These are phyloP conservation scores for Parvularia atlantis DNA, from an alignment of 78 protist genomes.

Conservation along the genomic window DNA sequence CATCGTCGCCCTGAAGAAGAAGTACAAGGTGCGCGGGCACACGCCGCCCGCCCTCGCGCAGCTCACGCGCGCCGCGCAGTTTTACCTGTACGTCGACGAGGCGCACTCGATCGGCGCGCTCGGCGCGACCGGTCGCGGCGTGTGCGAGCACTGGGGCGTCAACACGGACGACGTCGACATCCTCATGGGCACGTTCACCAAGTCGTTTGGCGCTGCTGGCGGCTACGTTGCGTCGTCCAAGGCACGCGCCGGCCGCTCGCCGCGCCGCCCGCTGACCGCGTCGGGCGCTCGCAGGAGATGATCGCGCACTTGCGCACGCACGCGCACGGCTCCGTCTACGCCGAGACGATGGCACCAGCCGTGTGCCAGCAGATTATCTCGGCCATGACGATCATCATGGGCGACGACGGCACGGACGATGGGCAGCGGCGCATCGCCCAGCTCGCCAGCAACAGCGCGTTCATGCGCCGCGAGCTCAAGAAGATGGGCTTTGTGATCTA, in stretches of 20 bases:
- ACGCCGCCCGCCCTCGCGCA: no score
- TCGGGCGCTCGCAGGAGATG: neutral
- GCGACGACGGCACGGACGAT: slow-evolving; percentile 15
- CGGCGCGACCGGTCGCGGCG: slow-evolving; percentile 91
- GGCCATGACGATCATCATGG: slow-evolving; percentile 28
- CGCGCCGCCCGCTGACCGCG: neutral
- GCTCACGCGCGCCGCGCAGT: no score
- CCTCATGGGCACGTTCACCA: slow-evolving; percentile 99
- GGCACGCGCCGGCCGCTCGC: neutral
- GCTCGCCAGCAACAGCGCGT: slow-evolving; percentile 60
- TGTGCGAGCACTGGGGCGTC: slow-evolving; percentile 73
- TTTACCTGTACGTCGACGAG: slow-evolving; percentile 93
- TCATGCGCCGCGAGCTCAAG: slow-evolving; percentile 48
- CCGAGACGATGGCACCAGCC: neutral
- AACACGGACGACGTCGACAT: slow-evolving; percentile 83
- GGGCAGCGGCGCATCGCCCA: slow-evolving; percentile 28
- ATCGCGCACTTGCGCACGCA: neutral
- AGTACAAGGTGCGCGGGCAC: slow-evolving; percentile 56
- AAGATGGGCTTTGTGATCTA: slow-evolving; percentile 63
- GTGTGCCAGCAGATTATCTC: slow-evolving; percentile 26
- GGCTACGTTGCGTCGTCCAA: slow-evolving; percentile 81
- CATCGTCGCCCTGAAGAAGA: slow-evolving; percentile 79
- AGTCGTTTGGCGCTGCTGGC: slow-evolving; percentile 91
- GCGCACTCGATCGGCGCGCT: slow-evolving; percentile 98
- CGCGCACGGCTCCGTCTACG: neutral